Evolutionary conservation across 106 monocot species (phyloP), one percentile per base, ranked within the genome.

Genomic region (Agapanthus africanus): DNA sequence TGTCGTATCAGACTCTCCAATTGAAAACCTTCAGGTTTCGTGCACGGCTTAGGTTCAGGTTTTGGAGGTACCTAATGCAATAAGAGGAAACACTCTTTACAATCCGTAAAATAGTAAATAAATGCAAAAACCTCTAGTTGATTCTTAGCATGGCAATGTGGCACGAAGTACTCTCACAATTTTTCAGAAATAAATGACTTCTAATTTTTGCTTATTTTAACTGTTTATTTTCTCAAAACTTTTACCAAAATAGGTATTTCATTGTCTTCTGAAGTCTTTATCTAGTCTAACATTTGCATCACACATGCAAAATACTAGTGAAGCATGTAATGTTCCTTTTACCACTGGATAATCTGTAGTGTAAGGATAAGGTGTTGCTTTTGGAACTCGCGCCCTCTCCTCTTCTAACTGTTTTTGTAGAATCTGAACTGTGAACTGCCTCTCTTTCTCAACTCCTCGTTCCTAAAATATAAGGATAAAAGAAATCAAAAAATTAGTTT

Each of bases 301-400:
- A n/a, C n/a, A n/a, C n/a, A n/a, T n/a, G n/a, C n/a, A n/a, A 54
- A 23, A 32, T 64, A 7, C 18, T 11, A 64, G 4, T 33, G 61
- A 22, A 15, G 26, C 10, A 21, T n/a, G 46, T n/a, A 3, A 50
- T 16, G 11, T n/a, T 34, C 42, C n/a, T 22, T 8, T 76, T 84
- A 95, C 95, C 83, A 86, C 88, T 76, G 97, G 93, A 78, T 93
- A 99, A 65, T 92, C 93, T 37, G 89, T 99, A 1, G 97, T 83
- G 42, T 93, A 99, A 34, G 93, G 97, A 66, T 93, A 93, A 23
- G 93, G 89, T 40, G 71, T 85, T 11, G 97, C 89, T 66, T 83
- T 90, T 0, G 82, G 92, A 66, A 93, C 67, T 34, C 87, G 64
- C 37, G 83, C 84, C 37, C 36, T 90, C 76, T 90, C 93, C 59